phyloP scores from a whole-genome alignment of 2,329 filamentous ascomycete genomes.

The Trichoderma brevicompactum region DNA sequence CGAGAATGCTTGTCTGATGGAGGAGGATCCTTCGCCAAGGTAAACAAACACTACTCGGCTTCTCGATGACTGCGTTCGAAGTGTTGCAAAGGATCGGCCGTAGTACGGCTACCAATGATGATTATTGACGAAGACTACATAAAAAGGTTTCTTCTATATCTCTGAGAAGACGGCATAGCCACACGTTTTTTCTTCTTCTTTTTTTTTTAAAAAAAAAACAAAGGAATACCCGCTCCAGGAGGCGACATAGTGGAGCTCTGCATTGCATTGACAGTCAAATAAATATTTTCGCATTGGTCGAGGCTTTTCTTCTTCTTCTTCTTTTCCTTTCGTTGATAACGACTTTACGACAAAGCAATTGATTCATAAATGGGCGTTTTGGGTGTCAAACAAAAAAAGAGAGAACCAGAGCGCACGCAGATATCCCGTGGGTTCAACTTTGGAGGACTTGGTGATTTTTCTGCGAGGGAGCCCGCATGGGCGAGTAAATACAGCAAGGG shows the following conservation, averaged over 20 bases:
- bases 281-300: constrained; percentile 24
- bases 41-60: constrained; percentile 31
- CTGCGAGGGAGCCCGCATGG: background rate
- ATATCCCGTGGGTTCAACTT: background rate
- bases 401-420: background rate
- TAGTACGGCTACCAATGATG: constrained; percentile 5
- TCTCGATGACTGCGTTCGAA: constrained; percentile 6
- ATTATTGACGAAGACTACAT: background rate
- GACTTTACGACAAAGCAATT: constrained; percentile 16
- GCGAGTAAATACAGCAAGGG: background rate
- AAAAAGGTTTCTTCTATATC: background rate
- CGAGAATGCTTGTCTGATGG: constrained; percentile 95
- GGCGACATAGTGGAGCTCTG: constrained; percentile 21
- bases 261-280: constrained; percentile 26
- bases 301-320: background rate
- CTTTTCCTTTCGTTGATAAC: constrained; percentile 8
- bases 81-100: background rate
- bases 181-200: background rate
- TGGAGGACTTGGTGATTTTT: background rate
- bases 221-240: constrained; percentile 27
- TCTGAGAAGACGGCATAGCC: constrained; percentile 20
- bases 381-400: background rate
- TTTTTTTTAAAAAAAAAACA: constrained; percentile 18
- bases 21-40: constrained; percentile 62
- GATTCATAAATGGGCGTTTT: constrained; percentile 19